Conservation (phyloP, 2,329 filamentous ascomycete species). For the Paraconiothyrium brasiliense region DNA sequence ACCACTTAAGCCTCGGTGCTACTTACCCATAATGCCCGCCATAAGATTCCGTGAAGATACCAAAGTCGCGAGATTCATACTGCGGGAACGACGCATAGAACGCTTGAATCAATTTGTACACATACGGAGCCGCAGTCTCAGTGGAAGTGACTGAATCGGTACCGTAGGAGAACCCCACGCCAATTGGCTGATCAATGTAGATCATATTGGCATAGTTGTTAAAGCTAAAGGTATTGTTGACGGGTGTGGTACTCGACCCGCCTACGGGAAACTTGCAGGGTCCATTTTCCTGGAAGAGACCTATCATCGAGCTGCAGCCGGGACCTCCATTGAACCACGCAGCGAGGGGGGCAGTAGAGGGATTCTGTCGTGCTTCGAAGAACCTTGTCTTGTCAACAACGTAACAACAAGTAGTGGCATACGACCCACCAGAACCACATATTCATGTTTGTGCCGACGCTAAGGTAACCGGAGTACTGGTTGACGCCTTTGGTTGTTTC, state of each 20-base stretch:
- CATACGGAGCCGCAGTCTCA: slow-evolving; percentile 61
- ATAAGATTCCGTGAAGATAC: slow-evolving; percentile 65
- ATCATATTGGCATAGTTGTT: slow-evolving; percentile 55
- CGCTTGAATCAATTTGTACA: slow-evolving; percentile 67
- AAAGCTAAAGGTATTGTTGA: slow-evolving; percentile 39
- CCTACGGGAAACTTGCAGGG: slow-evolving; percentile 58
- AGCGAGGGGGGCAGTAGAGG: slow-evolving; percentile 62
- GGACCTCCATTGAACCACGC: slow-evolving; percentile 61
- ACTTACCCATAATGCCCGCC: slow-evolving; percentile 62
- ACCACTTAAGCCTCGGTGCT: background rate
- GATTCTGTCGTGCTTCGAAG: slow-evolving; percentile 63
- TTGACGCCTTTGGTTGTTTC: slow-evolving; percentile 64
- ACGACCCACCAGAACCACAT: slow-evolving; percentile 39
- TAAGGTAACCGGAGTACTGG: slow-evolving; percentile 63
- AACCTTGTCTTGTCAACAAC: slow-evolving; percentile 44
- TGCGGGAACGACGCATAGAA: slow-evolving; percentile 67
- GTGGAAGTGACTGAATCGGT: slow-evolving; percentile 64
- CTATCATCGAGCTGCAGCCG: slow-evolving; percentile 56
- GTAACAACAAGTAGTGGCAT: background rate
- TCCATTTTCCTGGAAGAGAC: slow-evolving; percentile 60
- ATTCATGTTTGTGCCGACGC: slow-evolving; percentile 57
- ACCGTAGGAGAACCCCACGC: slow-evolving; percentile 68
- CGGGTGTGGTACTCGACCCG: slow-evolving; percentile 23
- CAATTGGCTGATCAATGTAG: slow-evolving; percentile 74
- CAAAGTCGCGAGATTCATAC: slow-evolving; percentile 57